phyloP scores from a whole-genome alignment of 352 stramenopile species.

The Chrysophaeum taylorii region DNA sequence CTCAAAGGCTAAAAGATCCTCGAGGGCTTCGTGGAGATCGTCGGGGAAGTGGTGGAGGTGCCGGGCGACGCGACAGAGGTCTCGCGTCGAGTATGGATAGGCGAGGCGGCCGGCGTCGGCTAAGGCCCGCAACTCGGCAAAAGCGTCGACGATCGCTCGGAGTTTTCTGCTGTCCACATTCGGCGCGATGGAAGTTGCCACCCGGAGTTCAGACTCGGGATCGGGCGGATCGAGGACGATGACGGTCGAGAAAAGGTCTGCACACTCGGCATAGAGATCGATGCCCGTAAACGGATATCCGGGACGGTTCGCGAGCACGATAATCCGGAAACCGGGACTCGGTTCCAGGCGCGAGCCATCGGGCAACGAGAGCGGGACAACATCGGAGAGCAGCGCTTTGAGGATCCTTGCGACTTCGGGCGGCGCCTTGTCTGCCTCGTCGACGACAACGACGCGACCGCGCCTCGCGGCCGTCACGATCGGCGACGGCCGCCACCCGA shows the following conservation, averaged over 20 bases:
- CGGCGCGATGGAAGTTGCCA: constrained; percentile 77
- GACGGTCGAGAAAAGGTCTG: constrained; percentile 82
- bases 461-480: constrained; percentile 75
- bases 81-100: constrained; percentile 87
- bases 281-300: constrained; percentile 90
- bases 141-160: constrained; percentile 61
- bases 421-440: constrained; percentile 91
- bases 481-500: constrained; percentile 80
- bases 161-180: too few species aligned
- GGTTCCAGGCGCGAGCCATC: constrained; percentile 60
- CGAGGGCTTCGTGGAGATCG: constrained; percentile 70
- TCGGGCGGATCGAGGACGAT: constrained; percentile 76
- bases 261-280: constrained; percentile 83
- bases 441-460: constrained; percentile 76
- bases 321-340: constrained; percentile 82
- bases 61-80: constrained; percentile 79
- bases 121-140: constrained; percentile 70
- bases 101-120: constrained; percentile 73
- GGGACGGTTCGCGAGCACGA: constrained; percentile 81
- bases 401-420: constrained; percentile 86
- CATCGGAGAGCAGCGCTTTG: constrained; percentile 88
- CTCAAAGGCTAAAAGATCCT: constrained; percentile 90
- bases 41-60: constrained; percentile 79
- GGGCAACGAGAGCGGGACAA: constrained; percentile 76
- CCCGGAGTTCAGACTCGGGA: constrained; percentile 66